A percentile compares a stretch with the other conserved stretches of the same genome.
Evolutionary conservation across 2,329 filamentous ascomycete species (phyloP).

Genomic region (Aspergillus sp.): DNA sequence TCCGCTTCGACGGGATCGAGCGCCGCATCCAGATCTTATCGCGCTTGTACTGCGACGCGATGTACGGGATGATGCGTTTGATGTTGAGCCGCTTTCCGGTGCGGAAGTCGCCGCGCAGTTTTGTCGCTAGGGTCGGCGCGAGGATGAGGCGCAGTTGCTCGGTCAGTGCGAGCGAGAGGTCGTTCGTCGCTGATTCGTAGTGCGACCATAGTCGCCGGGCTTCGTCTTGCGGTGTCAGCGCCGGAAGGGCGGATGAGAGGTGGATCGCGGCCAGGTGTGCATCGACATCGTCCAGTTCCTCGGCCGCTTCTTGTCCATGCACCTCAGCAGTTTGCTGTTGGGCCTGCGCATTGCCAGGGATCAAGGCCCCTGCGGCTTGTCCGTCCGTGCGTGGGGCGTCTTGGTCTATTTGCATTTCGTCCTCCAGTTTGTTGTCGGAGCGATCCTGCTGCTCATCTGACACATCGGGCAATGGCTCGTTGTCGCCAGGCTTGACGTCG

Average conservation of each 20-base stretch:
- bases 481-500: slow-evolving; percentile 47
- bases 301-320: slow-evolving; percentile 32
- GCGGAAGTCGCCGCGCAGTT: slow-evolving; percentile 91
- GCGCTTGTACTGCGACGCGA: slow-evolving; percentile 93
- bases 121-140: slow-evolving; percentile 86
- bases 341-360: slow-evolving; percentile 39
- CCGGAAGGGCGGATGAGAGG: slow-evolving; percentile 45
- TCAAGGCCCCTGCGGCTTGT: slow-evolving; percentile 41
- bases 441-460: slow-evolving; percentile 30
- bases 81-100: slow-evolving; percentile 98
- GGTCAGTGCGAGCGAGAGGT: slow-evolving; percentile 78
- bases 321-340: slow-evolving; percentile 18
- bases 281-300: slow-evolving; percentile 40
- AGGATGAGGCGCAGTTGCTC: slow-evolving; percentile 94
- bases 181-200: slow-evolving; percentile 75
- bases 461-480: slow-evolving; percentile 48
- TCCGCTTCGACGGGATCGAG: slow-evolving; percentile 79
- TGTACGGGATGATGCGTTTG: slow-evolving; percentile 98
- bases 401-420: slow-evolving; percentile 34
- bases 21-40: slow-evolving; percentile 99
- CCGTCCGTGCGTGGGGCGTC: slow-evolving; percentile 26
- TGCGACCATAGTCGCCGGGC: slow-evolving; percentile 72
- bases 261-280: slow-evolving; percentile 62
- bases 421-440: slow-evolving; percentile 40
- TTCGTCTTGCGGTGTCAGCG: slow-evolving; percentile 41